A percentile compares a stretch with the other conserved stretches of the same genome.
Evolutionary conservation across 164 flowering plant species (phyloP).

Genomic region (Protea cynaroides): DNA sequence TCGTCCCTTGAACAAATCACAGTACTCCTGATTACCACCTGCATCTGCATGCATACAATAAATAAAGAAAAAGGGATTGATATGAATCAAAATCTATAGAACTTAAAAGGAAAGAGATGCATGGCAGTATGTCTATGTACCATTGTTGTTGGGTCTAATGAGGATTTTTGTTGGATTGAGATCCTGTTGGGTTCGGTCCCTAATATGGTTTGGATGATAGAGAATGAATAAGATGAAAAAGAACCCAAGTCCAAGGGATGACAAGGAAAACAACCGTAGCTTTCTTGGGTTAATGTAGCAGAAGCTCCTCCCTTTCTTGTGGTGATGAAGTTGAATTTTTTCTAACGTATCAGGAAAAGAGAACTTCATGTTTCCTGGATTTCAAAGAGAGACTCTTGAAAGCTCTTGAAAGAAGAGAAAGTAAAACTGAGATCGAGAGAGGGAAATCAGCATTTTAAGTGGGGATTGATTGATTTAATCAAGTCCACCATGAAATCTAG

Average conservation of each 20-base stretch:
- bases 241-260: slow-evolving; percentile 6
- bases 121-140: neutral
- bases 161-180: slow-evolving; percentile 1
- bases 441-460: no score
- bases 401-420: no score
- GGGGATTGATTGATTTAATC: no score
- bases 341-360: neutral
- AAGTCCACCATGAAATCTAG: no score
- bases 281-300: neutral
- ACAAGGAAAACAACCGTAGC: slow-evolving; percentile 1
- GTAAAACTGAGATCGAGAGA: no score
- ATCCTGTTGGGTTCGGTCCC: slow-evolving; percentile 11
- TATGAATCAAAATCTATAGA: neutral
- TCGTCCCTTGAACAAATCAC: slow-evolving; percentile 36
- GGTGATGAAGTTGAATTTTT: neutral
- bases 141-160: slow-evolving; percentile 6
- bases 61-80: neutral
- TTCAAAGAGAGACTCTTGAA: neutral
- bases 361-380: neutral
- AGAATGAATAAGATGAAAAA: slow-evolving; percentile 26
- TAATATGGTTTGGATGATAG: slow-evolving; percentile 30
- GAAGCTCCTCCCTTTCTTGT: slow-evolving; percentile 1
- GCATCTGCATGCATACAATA: neutral
- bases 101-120: neutral
- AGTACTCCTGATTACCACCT: neutral